Evolutionary conservation across 2,329 filamentous ascomycete species (phyloP).

Genomic region (Colletotrichum sp.): DNA sequence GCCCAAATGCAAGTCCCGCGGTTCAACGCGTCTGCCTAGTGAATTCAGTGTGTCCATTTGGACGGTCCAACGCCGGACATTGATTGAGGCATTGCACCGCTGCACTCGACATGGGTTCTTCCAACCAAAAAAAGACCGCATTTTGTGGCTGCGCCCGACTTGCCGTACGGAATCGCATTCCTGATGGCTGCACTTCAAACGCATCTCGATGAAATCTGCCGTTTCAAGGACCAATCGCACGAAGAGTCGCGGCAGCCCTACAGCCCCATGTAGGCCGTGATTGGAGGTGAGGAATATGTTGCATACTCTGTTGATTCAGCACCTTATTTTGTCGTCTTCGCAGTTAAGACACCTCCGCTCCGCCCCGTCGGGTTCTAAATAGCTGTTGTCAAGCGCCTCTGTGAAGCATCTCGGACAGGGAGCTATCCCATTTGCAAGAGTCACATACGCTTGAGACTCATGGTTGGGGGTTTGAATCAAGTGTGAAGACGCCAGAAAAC

Average conservation of each 20-base stretch:
- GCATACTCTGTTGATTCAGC: not conserved
- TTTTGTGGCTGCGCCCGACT: not conserved
- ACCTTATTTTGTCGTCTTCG: not conserved
- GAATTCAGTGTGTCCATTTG: not conserved
- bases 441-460: not conserved
- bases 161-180: not conserved
- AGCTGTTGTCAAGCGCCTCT: accelerated
- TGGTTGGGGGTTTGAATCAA: accelerated
- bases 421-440: not conserved
- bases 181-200: not conserved
- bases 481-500: not conserved
- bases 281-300: not conserved
- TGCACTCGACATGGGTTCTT: not conserved
- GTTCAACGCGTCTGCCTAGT: not conserved
- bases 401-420: too few species aligned
- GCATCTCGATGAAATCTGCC: not conserved
- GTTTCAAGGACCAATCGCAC: not conserved
- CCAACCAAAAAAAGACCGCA: not conserved
- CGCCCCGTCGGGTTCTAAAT: accelerated
- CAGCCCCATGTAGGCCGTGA: not conserved
- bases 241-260: not conserved
- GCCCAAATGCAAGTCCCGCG: not conserved
- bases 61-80: not conserved
- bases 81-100: not conserved
- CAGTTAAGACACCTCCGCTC: not conserved